phyloP scores from a whole-genome alignment of 495 filamentous ascomycete species.

The Aspergillus affinis region DNA sequence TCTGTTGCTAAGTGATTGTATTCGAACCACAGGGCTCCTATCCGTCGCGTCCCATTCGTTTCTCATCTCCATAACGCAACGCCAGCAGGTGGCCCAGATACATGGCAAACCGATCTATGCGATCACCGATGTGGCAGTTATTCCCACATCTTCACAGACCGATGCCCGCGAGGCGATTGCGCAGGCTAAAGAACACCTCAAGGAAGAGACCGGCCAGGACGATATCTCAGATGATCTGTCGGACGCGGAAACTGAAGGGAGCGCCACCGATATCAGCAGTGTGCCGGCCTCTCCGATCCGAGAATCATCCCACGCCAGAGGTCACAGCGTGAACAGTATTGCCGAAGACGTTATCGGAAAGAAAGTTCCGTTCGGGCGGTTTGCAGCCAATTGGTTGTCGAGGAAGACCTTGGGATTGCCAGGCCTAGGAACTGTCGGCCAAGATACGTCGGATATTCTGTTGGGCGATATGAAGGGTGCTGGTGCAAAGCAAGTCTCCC shows the following conservation, averaged over 20 bases:
- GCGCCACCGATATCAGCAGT: constrained; percentile 35
- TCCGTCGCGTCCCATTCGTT: constrained; percentile 74
- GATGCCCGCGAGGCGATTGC: constrained; percentile 72
- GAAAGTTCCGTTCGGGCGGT: constrained; percentile 78
- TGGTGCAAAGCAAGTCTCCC: constrained; percentile 7
- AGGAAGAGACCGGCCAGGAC: constrained; percentile 24
- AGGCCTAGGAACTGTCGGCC: constrained; percentile 30
- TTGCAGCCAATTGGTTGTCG: constrained; percentile 88
- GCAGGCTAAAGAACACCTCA: constrained; percentile 54
- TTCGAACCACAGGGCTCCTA: constrained; percentile 56
- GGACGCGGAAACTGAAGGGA: constrained; percentile 37
- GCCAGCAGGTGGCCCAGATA: constrained; percentile 85
- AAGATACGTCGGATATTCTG: constrained; percentile 23
- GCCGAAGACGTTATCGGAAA: constrained; percentile 81
- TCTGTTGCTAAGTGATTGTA: background rate
- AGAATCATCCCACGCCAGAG: constrained; percentile 23
- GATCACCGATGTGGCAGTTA: constrained; percentile 81
- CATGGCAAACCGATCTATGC: constrained; percentile 79
- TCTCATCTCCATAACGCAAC: constrained; percentile 77
- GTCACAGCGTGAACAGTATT: constrained; percentile 53
- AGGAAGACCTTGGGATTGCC: constrained; percentile 69
- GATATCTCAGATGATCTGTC: constrained; percentile 37
- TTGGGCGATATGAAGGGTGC: constrained; percentile 24
- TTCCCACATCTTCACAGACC: constrained; percentile 72
- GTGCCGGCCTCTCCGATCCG: constrained; percentile 30